A percentile compares a stretch with the other conserved stretches of the same genome.
These are phyloP conservation scores for Sindora glabra DNA, from an alignment of 306 rosid species.

Conservation along the genomic window DNA sequence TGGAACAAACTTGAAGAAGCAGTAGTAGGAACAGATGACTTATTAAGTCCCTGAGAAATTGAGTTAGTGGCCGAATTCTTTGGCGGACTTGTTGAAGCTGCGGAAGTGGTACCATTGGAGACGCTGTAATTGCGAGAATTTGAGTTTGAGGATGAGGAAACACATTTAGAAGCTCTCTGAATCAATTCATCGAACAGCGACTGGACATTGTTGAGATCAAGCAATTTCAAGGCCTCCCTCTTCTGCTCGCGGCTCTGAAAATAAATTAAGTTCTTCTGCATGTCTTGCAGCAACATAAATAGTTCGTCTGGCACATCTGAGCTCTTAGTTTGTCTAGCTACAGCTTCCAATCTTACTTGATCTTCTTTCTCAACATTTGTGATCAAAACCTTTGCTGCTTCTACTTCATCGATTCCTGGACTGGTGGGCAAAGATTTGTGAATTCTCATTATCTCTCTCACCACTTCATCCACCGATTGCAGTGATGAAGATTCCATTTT, in stretches of 20 bases:
- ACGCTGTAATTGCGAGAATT: background rate
- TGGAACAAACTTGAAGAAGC: slow-evolving; percentile 2
- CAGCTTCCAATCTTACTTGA: slow-evolving; percentile 29
- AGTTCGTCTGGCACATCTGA: slow-evolving; percentile 34
- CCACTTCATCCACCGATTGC: slow-evolving; percentile 28
- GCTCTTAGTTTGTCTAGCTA: slow-evolving; percentile 23
- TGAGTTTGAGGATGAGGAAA: slow-evolving; percentile 13
- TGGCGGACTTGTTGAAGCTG: background rate
- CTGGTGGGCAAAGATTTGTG: slow-evolving; percentile 38
- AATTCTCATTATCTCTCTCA: slow-evolving; percentile 34
- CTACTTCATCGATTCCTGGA: slow-evolving; percentile 38
- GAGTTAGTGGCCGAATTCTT: slow-evolving; percentile 5
- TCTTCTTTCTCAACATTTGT: slow-evolving; percentile 33
- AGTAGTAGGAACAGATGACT: background rate
- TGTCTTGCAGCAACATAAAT: slow-evolving; percentile 30
- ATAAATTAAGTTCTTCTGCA: slow-evolving; percentile 23
- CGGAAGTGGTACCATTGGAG: background rate
- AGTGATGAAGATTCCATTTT: slow-evolving; percentile 14
- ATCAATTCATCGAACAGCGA: slow-evolving; percentile 31
- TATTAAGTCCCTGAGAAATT: background rate
- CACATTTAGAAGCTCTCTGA: slow-evolving; percentile 38
- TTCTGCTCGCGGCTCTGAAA: slow-evolving; percentile 29
- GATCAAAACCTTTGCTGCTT: slow-evolving; percentile 31
- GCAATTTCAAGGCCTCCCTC: slow-evolving; percentile 28
- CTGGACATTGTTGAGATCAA: slow-evolving; percentile 33